These are phyloP conservation scores for Amaranthus hypochondriacus DNA, from an alignment of 148 eudicot genomes.

Conservation along the genomic window DNA sequence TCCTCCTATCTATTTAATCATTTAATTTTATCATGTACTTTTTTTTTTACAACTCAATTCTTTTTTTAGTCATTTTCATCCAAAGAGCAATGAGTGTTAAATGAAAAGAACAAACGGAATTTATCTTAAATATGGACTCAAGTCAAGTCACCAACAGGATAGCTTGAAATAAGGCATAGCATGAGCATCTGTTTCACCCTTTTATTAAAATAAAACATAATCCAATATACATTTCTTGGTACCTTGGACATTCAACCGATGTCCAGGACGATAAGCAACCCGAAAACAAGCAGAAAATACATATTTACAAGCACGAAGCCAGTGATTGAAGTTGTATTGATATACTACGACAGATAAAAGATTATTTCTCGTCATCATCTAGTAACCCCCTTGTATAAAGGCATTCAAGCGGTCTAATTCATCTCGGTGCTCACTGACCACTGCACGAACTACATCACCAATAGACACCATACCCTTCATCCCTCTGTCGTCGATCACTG, in stretches of 20 bases:
- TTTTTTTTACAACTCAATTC: no score
- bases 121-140: no score
- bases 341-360: constrained; percentile 1
- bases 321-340: constrained; percentile 12
- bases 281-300: constrained; percentile 14
- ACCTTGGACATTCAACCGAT: background rate
- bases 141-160: no score
- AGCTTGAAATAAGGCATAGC: constrained; percentile 1
- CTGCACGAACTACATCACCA: constrained; percentile 99
- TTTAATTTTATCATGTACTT: no score
- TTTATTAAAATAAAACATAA: constrained; percentile 31
- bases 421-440: constrained; percentile 84
- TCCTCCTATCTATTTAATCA: no score
- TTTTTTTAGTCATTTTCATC: no score
- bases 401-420: constrained; percentile 92
- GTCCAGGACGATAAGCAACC: background rate
- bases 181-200: constrained; percentile 20
- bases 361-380: constrained; percentile 49
- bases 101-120: no score
- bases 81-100: no score
- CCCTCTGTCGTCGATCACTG: constrained; percentile 57
- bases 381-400: constrained; percentile 92
- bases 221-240: constrained; percentile 11
- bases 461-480: constrained; percentile 99
- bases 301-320: constrained; percentile 24